Evolutionary conservation across 2,329 filamentous ascomycete species (phyloP).

Genomic region (Alternaria hordeiaustralica): DNA sequence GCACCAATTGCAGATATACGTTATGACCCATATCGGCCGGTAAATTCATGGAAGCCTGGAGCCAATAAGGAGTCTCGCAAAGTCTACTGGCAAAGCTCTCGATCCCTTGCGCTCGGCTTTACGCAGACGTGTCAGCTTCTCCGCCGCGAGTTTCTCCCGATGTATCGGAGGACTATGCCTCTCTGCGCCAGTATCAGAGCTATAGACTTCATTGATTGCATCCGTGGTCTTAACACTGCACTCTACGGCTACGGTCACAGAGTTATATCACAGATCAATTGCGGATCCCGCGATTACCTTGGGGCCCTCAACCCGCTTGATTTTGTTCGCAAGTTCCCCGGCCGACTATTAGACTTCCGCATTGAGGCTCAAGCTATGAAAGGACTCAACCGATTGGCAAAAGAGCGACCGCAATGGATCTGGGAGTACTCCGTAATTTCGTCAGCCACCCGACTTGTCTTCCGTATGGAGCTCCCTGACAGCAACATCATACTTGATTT

Average conservation of each 20-base stretch:
- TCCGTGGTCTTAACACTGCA: background rate
- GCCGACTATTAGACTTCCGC: background rate
- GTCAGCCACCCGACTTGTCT: background rate
- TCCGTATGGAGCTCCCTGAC: background rate
- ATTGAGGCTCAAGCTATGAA: fast-evolving
- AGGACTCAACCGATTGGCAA: fast-evolving
- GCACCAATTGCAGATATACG: background rate
- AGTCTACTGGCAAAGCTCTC: background rate
- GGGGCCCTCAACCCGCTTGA: background rate
- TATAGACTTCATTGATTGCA: too few species aligned
- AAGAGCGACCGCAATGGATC: background rate
- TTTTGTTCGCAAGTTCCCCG: background rate
- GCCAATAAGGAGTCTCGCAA: background rate
- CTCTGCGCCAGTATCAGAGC: fast-evolving
- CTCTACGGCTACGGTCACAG: background rate
- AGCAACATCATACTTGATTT: background rate
- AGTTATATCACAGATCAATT: background rate
- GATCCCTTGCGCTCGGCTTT: background rate
- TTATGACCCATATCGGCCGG: background rate
- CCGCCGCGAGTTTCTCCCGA: background rate
- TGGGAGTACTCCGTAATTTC: background rate
- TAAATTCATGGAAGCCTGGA: fast-evolving
- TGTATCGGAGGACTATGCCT: background rate
- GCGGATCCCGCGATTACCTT: background rate
- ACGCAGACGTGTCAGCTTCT: background rate